Evolutionary conservation across 352 stramenopile species (phyloP), one percentile per base, ranked within the genome.

Genomic region (Sclerospora graminicola): DNA sequence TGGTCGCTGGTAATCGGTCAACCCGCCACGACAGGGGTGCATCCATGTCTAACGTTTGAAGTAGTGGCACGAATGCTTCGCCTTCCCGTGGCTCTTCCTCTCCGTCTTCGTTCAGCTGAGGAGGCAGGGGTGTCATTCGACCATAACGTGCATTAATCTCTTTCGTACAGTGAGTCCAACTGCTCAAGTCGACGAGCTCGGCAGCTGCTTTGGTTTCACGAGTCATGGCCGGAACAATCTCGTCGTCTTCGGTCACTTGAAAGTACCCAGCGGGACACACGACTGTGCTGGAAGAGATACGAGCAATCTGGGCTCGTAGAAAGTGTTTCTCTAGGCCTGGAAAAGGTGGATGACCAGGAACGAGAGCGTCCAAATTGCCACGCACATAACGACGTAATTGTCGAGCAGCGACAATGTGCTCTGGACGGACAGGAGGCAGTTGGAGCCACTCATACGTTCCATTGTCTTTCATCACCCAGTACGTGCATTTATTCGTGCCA

Each of bases 401-500:
- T 18, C 86, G 60, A 5, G 84, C 77, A 4, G 63, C 67, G 10
- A 90, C 51, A 40, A 97, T 84, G 32, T 95, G 82, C 1, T 84
- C 69, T 10, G 69, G 61, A 8, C 52, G 75, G 7, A 95, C 80
- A 19, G 61, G 75, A 5, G 83, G 83, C 18, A 97, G 54, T 41
- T 89, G 73, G 4, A 74, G 58, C 88, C 86, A 97, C 33, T 81
- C 53, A 52, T 87, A 90, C 29, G 30, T 44, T n/a, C 74, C 72
- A 31, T 88, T 62, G 54, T 87, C 79, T 45, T 82, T 80, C 73
- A 89, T 81, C 2, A 79, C 82, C 82, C 81, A 97, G 56, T 95
- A 96, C 9, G 82, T 94, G 48, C 83, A 85, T 45, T 89, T 90
- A 61, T 96, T 96, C 21, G 53, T 68, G 4, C 87, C 87, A 10